These are phyloP conservation scores for Leccinum griseonigrum DNA, from an alignment of 1,284 basidiomycete genomes.

Conservation along the genomic window DNA sequence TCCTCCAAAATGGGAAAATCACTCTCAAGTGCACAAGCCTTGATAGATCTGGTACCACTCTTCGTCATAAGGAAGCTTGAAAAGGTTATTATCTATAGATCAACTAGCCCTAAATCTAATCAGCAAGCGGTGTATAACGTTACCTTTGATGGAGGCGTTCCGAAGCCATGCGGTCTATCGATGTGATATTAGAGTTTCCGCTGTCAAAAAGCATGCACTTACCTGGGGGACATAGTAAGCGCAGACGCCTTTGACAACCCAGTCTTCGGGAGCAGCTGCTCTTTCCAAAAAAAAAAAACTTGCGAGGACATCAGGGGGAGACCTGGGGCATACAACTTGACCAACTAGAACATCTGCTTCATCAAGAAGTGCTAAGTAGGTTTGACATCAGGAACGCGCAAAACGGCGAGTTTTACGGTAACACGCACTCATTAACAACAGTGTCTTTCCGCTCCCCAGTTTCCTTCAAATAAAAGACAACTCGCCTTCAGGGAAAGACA, in stretches of 20 bases:
- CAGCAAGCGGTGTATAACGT: constrained; percentile 1
- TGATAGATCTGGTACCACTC: constrained; percentile 57
- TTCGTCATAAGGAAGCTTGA: constrained; percentile 80
- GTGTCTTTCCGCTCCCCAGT: constrained; percentile 79
- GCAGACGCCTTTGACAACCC: constrained; percentile 75
- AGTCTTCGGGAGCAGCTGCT: constrained; percentile 51
- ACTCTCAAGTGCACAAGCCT: constrained; percentile 64
- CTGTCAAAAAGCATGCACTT: constrained; percentile 5
- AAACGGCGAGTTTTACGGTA: neutral
- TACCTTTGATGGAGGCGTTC: constrained; percentile 88
- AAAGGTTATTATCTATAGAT: constrained; percentile 82
- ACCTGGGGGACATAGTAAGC: constrained; percentile 90
- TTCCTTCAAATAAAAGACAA: constrained; percentile 84
- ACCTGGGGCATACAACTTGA: constrained; percentile 78
- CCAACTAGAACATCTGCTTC: constrained; percentile 87
- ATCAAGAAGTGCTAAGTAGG: constrained; percentile 69
- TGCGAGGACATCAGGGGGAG: constrained; percentile 77
- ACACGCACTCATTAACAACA: constrained; percentile 64
- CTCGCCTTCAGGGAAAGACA: constrained; percentile 78
- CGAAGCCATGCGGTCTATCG: constrained; percentile 74
- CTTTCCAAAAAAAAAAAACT: constrained; percentile 40
- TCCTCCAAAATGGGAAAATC: constrained; percentile 93
- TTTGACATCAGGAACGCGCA: constrained; percentile 11
- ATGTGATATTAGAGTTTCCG: neutral
- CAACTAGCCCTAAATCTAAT: constrained; percentile 8